Evolutionary conservation across 73 alveolate genomes (phyloP).

Genomic region (Paramecium pentaurelia): DNA sequence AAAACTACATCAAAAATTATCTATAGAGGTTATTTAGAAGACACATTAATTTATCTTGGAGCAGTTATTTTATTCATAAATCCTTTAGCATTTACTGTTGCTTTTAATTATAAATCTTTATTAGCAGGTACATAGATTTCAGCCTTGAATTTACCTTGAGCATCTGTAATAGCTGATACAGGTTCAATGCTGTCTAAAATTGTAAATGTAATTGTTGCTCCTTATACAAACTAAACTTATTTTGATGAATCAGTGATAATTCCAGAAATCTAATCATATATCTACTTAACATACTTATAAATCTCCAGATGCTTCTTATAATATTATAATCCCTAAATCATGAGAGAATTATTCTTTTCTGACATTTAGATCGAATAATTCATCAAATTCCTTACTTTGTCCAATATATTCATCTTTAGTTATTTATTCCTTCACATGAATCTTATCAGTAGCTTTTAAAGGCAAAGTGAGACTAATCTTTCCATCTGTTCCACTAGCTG

Average conservation of each 20-base stretch:
- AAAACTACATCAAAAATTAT: background rate
- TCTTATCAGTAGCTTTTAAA: background rate
- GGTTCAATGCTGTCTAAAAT: background rate
- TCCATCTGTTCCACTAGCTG: constrained; percentile 7
- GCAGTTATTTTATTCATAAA: background rate
- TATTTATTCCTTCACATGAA: background rate
- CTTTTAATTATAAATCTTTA: background rate
- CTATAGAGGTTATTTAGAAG: background rate
- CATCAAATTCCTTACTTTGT: background rate
- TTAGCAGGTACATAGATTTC: background rate
- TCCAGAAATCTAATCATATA: background rate
- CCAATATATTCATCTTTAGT: background rate
- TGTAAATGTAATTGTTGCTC: background rate
- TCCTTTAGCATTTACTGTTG: background rate
- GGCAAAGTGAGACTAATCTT: background rate
- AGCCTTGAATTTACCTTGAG: background rate
- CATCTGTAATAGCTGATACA: background rate
- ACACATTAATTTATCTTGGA: background rate
- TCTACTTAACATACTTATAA: background rate
- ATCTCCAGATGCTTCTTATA: constrained; percentile 17
- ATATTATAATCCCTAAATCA: background rate
- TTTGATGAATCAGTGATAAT: background rate
- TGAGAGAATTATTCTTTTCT: background rate
- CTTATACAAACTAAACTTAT: background rate
- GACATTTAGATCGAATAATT: background rate